Percentiles rank a stretch among this genome's conserved stretches.
These are phyloP conservation scores for Brassica cretica DNA, from an alignment of 345 rosid species.

Conservation along the genomic window DNA sequence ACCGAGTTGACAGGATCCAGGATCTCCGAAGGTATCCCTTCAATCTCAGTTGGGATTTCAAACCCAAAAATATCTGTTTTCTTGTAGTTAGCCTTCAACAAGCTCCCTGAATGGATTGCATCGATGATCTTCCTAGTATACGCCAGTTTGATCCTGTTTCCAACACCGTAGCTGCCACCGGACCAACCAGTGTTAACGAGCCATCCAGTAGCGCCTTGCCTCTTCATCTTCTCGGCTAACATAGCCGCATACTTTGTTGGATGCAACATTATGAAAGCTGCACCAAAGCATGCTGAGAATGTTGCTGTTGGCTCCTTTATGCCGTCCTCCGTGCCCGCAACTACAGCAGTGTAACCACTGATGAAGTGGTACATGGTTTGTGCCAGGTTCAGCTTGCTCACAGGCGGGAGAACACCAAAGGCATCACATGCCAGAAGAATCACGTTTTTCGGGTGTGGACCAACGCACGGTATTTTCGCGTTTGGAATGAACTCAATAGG, in stretches of 20 bases:
- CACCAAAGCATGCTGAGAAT: constrained; percentile 97
- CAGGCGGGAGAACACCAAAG: constrained; percentile 97
- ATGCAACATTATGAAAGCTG: constrained; percentile 95
- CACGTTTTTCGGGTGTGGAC: constrained; percentile 90
- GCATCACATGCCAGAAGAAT: constrained; percentile 96
- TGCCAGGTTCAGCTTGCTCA: constrained; percentile 88
- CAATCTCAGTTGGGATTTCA: constrained; percentile 71
- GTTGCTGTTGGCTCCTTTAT: constrained; percentile 90
- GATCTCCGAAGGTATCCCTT: constrained; percentile 86
- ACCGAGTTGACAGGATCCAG: constrained; percentile 80
- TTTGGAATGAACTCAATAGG: constrained; percentile 94
- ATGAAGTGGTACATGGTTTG: constrained; percentile 99
- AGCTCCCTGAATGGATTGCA: constrained; percentile 82
- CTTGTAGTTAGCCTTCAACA: constrained; percentile 63
- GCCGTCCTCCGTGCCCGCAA: constrained; percentile 94
- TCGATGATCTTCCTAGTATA: constrained; percentile 91
- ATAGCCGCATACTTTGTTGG: constrained; percentile 98
- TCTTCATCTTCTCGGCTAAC: constrained; percentile 94
- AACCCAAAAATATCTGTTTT: constrained; percentile 82
- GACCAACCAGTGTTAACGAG: constrained; percentile 99
- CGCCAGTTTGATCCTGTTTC: constrained; percentile 78
- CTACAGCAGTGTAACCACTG: constrained; percentile 98
- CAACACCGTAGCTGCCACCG: constrained; percentile 89
- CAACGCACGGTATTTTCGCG: constrained; percentile 84
- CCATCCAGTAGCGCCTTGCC: constrained; percentile 97